phyloP scores from a whole-genome alignment of 345 rosid species.

The Bruguiera parviflora region DNA sequence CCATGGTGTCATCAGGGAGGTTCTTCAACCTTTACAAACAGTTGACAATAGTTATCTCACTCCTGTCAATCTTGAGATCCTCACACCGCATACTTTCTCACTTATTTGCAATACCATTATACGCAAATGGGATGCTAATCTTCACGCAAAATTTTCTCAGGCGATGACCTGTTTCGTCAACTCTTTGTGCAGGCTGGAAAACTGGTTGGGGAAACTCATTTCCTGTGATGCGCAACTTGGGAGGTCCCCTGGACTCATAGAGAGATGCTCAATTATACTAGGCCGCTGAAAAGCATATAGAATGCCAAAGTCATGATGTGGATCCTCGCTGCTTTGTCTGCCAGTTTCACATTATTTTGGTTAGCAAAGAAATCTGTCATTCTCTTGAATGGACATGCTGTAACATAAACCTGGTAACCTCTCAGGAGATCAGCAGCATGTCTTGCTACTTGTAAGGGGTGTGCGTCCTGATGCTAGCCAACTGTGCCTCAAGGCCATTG shows the following conservation, averaged over 20 bases:
- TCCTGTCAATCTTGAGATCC: constrained; percentile 48
- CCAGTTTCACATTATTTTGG: constrained; percentile 43
- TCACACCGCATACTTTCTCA: constrained; percentile 52
- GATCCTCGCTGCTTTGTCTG: constrained; percentile 40
- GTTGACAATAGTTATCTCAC: constrained; percentile 50
- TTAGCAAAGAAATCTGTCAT: constrained; percentile 47
- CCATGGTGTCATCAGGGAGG: constrained; percentile 55
- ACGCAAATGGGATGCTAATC: constrained; percentile 50
- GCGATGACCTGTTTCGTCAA: constrained; percentile 51
- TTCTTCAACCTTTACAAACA: constrained; percentile 40
- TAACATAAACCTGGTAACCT: constrained; percentile 43
- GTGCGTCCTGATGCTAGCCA: constrained; percentile 48
- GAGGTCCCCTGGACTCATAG: constrained; percentile 52
- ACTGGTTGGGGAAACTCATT: constrained; percentile 58
- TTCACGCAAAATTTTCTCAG: constrained; percentile 44
- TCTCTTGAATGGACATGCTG: constrained; percentile 52
- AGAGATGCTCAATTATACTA: constrained; percentile 45
- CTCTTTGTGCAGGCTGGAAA: constrained; percentile 53
- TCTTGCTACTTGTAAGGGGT: constrained; percentile 24
- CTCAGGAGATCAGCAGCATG: constrained; percentile 52
- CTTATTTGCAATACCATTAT: constrained; percentile 50
- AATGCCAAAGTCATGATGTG: constrained; percentile 60
- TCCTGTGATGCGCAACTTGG: constrained; percentile 48
- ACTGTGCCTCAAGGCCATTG: constrained; percentile 43
- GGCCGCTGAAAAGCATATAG: constrained; percentile 68